Conservation (phyloP, 2,329 filamentous ascomycete genomes). For the Furcasterigmium sp. region DNA sequence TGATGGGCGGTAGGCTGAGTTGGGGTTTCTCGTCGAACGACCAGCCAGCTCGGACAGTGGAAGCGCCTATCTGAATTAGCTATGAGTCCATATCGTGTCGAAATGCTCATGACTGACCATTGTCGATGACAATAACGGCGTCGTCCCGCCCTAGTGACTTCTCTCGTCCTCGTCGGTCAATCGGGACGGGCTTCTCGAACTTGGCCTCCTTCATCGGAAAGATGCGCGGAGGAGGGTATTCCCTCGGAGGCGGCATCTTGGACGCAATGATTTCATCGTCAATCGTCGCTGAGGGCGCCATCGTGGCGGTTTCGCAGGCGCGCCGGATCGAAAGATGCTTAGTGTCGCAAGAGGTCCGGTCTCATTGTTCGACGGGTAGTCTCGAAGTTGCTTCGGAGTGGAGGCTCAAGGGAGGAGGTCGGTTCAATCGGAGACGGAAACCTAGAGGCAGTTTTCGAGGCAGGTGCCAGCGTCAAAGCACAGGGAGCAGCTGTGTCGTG, state of each 20-base stretch:
- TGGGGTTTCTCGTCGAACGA: conserved; percentile 84
- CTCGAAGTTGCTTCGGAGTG: no score
- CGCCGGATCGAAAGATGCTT: conserved; percentile 3
- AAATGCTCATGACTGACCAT: no score
- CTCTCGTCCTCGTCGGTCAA: conserved; percentile 63
- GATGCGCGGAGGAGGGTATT: conserved; percentile 49
- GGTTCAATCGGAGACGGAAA: no score
- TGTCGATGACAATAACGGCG: conserved; percentile 93
- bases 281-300: conserved; percentile 48
- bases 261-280: conserved; percentile 34
- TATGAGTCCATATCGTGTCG: no score
- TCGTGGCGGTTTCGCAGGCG: conserved; percentile 17
- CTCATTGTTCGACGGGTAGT: not conserved
- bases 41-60: conserved; percentile 87
- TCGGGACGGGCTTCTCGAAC: conserved; percentile 50
- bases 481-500: no score
- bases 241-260: conserved; percentile 34
- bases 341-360: not conserved
- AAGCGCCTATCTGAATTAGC: conserved; percentile 60
- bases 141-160: conserved; percentile 54
- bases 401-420: no score
- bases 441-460: no score
- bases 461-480: no score
- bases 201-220: conserved; percentile 57
- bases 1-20: conserved; percentile 78